Evolutionary conservation across 495 filamentous ascomycete species (phyloP).

Genomic region (Ascodesmis nigricans): DNA sequence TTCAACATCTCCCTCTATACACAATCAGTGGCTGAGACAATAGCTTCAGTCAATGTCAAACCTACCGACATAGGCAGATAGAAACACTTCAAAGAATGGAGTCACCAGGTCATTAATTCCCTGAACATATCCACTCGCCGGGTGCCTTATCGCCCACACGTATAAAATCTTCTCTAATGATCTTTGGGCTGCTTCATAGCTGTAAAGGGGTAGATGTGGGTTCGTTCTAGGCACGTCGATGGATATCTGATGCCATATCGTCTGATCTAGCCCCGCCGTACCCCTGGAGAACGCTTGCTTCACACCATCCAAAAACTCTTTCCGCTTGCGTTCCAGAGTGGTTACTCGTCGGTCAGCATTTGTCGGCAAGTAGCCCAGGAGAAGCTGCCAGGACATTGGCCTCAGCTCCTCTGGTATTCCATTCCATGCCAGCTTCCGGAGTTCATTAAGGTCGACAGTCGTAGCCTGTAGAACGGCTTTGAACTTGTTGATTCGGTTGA

Average conservation of each 20-base stretch:
- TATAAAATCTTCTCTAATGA: slow-evolving; percentile 88
- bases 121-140: slow-evolving; percentile 91
- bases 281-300: slow-evolving; percentile 80
- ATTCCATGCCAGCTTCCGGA: slow-evolving; percentile 73
- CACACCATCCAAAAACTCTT: slow-evolving; percentile 91
- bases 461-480: slow-evolving; percentile 82
- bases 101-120: slow-evolving; percentile 97
- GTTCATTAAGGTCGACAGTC: slow-evolving; percentile 61
- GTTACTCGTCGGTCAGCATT: slow-evolving; percentile 78
- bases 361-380: slow-evolving; percentile 86
- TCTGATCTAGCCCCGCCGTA: slow-evolving; percentile 56
- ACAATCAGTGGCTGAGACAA: slow-evolving; percentile 1
- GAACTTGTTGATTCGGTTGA: slow-evolving; percentile 95
- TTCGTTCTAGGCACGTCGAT: slow-evolving; percentile 96
- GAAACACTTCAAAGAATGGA: slow-evolving; percentile 92
- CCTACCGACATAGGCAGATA: slow-evolving; percentile 59
- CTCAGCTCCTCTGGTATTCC: slow-evolving; percentile 86
- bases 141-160: slow-evolving; percentile 92
- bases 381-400: slow-evolving; percentile 92
- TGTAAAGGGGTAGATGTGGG: slow-evolving; percentile 80
- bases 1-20: slow-evolving; percentile 20
- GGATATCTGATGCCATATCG: slow-evolving; percentile 95
- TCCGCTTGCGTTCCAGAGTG: slow-evolving; percentile 81
- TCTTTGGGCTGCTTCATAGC: slow-evolving; percentile 86
- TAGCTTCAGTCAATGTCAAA: background rate